Conservation (phyloP, 2,329 filamentous ascomycete genomes). For the Alternaria brassicicola region DNA sequence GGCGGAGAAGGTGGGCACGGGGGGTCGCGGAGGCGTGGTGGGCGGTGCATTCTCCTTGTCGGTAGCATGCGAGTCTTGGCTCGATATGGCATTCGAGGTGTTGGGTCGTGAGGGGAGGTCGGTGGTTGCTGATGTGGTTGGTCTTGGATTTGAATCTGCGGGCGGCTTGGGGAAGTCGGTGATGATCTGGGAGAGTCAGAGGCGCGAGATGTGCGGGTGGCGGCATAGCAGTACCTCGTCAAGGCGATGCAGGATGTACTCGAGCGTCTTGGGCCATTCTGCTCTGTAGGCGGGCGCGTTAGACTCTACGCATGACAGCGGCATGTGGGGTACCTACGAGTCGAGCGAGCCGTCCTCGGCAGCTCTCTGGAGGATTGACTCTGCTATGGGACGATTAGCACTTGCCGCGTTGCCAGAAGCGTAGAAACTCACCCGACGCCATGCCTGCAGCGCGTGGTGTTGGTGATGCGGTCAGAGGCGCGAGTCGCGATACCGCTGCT, state of each 20-base stretch:
- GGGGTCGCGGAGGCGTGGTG: conserved; percentile 49
- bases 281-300: conserved; percentile 57
- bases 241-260: conserved; percentile 69
- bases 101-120: conserved; percentile 25
- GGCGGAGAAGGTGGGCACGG: conserved; percentile 52
- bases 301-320: conserved; percentile 24
- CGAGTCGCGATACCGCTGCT: conserved; percentile 6
- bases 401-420: background rate
- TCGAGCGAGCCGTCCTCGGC: conserved; percentile 65
- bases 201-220: background rate
- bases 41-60: conserved; percentile 73
- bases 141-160: conserved; percentile 50
- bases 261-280: conserved; percentile 71
- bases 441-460: conserved; percentile 20
- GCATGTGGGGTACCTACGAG: conserved; percentile 53
- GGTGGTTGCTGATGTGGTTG: conserved; percentile 48
- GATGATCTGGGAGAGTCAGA: conserved; percentile 64
- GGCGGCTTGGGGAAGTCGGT: conserved; percentile 74
- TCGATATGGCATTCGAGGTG: conserved; percentile 32
- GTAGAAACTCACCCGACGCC: conserved; percentile 25
- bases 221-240: conserved; percentile 60
- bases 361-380: conserved; percentile 61
- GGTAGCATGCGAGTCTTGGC: conserved; percentile 60
- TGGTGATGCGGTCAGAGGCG: background rate
- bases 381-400: conserved; percentile 40